Evolutionary conservation across 768 basidiomycete genomes (phyloP).

Genomic region (Amanita fuliginea): DNA sequence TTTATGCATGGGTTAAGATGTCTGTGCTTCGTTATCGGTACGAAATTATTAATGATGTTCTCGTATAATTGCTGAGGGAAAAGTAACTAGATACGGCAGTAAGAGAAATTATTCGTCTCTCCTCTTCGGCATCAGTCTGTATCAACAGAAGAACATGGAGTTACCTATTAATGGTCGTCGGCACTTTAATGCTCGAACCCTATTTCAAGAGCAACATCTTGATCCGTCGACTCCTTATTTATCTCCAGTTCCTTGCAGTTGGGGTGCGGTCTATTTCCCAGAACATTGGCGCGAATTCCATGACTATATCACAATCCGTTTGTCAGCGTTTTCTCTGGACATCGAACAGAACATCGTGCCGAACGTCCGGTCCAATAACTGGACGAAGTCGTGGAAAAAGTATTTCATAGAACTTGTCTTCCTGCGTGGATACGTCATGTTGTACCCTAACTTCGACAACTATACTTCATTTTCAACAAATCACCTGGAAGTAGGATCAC

Average conservation of each 20-base stretch:
- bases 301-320: slow-evolving; percentile 57
- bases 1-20: slow-evolving; percentile 83
- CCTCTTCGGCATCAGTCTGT: slow-evolving; percentile 76
- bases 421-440: slow-evolving; percentile 77
- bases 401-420: slow-evolving; percentile 83
- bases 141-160: slow-evolving; percentile 78
- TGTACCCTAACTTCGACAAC: slow-evolving; percentile 73
- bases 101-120: slow-evolving; percentile 25
- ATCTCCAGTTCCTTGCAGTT: slow-evolving; percentile 82
- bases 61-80: not conserved
- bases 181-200: slow-evolving; percentile 50
- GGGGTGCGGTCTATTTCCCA: slow-evolving; percentile 89
- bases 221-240: slow-evolving; percentile 59
- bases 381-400: slow-evolving; percentile 81
- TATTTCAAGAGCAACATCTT: slow-evolving; percentile 36
- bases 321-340: slow-evolving; percentile 36
- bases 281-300: slow-evolving; percentile 86
- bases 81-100: slow-evolving; percentile 41
- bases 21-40: slow-evolving; percentile 67
- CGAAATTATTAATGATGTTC: slow-evolving; percentile 1
- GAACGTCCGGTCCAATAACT: slow-evolving; percentile 66
- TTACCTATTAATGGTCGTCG: slow-evolving; percentile 56
- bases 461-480: slow-evolving; percentile 81
- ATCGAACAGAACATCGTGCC: slow-evolving; percentile 49
- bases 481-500: slow-evolving; percentile 76